Percentiles rank a stretch among this genome's conserved stretches.
Evolutionary conservation across 192 early-diverging fungal genomes (phyloP).

Genomic region (Backusella australiensis): DNA sequence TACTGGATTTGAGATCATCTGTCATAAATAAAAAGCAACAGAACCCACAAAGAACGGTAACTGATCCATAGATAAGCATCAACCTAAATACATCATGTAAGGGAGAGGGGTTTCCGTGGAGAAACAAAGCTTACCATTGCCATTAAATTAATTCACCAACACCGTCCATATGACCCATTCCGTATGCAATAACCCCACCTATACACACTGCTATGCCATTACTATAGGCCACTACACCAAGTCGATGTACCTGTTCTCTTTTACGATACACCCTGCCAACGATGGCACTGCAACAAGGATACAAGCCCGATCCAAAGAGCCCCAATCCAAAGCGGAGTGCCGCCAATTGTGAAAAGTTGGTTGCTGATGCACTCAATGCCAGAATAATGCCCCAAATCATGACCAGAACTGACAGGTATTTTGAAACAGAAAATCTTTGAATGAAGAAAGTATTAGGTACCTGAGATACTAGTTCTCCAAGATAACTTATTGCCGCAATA

Average conservation of each 20-base stretch:
- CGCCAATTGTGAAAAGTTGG: conserved; percentile 16
- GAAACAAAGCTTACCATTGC: conserved; percentile 20
- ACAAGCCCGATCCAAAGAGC: conserved; percentile 19
- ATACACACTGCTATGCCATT: conserved; percentile 18
- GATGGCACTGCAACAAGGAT: conserved; percentile 12
- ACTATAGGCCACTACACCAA: conserved; percentile 7
- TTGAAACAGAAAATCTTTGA: conserved; percentile 10
- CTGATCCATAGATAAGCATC: conserved; percentile 24
- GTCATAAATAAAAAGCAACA: conserved; percentile 19
- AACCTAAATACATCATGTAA: background rate
- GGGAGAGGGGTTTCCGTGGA: no score
- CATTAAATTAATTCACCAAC: conserved; percentile 24
- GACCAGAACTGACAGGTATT: conserved; percentile 2
- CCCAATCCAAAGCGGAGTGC: conserved; percentile 22
- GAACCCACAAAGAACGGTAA: conserved; percentile 13
- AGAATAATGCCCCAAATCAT: conserved; percentile 20
- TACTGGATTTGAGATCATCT: conserved; percentile 10
- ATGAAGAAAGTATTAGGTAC: conserved; percentile 22
- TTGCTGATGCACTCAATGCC: background rate
- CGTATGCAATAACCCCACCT: conserved; percentile 1
- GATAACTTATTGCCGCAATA: no score
- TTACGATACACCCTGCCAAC: conserved; percentile 20
- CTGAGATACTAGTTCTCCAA: background rate
- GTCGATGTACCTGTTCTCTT: background rate
- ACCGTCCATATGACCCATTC: no score